A percentile compares a stretch with the other conserved stretches of the same genome.
These are phyloP conservation scores for Saccharomycopsis javanensis DNA, from an alignment of 805 yeast species.

Conservation along the genomic window DNA sequence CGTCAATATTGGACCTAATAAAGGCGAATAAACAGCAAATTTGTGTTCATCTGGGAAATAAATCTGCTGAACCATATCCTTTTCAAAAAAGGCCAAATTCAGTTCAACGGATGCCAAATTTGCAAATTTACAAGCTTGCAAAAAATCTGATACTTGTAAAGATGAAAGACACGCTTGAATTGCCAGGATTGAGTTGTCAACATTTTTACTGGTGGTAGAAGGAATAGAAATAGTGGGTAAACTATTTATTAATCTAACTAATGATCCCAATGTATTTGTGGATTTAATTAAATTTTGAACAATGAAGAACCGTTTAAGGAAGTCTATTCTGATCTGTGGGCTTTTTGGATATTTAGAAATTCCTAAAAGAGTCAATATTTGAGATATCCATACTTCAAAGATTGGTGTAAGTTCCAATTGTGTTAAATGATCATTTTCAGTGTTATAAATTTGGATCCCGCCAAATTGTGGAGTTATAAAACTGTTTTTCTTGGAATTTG, in stretches of 20 bases:
- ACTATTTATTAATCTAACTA: slow-evolving; percentile 56
- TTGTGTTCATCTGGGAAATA: slow-evolving; percentile 95
- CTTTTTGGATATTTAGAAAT: slow-evolving; percentile 50
- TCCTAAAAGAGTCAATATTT: slow-evolving; percentile 65
- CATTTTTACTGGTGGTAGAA: slow-evolving; percentile 50
- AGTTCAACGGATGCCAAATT: slow-evolving; percentile 53
- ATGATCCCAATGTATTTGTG: slow-evolving; percentile 60
- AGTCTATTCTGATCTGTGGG: slow-evolving; percentile 54
- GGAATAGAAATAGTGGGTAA: slow-evolving; percentile 82
- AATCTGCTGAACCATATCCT: slow-evolving; percentile 90
- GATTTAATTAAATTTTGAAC: slow-evolving; percentile 52
- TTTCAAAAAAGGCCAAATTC: slow-evolving; percentile 76
- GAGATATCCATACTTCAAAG: slow-evolving; percentile 63
- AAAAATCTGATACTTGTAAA: slow-evolving; percentile 26
- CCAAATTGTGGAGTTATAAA: slow-evolving; percentile 88
- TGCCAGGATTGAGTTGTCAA: slow-evolving; percentile 38
- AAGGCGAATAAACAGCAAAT: slow-evolving; percentile 85
- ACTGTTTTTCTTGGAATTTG: slow-evolving; percentile 37
- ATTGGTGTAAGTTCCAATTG: slow-evolving; percentile 42
- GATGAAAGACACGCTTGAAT: slow-evolving; percentile 32
- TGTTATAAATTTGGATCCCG: slow-evolving; percentile 51
- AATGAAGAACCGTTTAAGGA: slow-evolving; percentile 50
- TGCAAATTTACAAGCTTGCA: slow-evolving; percentile 30
- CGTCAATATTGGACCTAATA: slow-evolving; percentile 75
- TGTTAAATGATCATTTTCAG: slow-evolving; percentile 26